These are phyloP conservation scores for Pichia sp. DNA, from an alignment of 1,139 yeast species.

Conservation along the genomic window DNA sequence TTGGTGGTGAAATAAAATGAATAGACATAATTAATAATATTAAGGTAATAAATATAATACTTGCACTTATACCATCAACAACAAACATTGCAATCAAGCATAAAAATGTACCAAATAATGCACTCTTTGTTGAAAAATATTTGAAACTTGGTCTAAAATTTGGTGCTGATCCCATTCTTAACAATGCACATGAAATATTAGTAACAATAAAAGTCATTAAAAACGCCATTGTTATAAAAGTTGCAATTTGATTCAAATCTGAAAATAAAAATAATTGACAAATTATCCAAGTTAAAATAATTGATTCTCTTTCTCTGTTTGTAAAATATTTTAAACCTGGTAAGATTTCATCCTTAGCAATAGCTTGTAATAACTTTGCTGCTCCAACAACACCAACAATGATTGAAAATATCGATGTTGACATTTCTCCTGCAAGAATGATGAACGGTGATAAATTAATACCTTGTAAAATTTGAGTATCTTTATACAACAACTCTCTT, in stretches of 20 bases:
- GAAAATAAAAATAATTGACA: slow-evolving; percentile 82
- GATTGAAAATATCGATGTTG: slow-evolving; percentile 86
- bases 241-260: slow-evolving; percentile 89
- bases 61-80: slow-evolving; percentile 86
- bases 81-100: slow-evolving; percentile 85
- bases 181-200: slow-evolving; percentile 82
- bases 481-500: slow-evolving; percentile 64
- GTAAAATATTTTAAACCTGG: slow-evolving; percentile 68
- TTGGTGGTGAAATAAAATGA: slow-evolving; percentile 89
- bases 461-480: slow-evolving; percentile 78
- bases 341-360: slow-evolving; percentile 76
- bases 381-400: slow-evolving; percentile 96
- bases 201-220: slow-evolving; percentile 92
- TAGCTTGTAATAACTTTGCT: slow-evolving; percentile 82
- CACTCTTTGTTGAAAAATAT: slow-evolving; percentile 78
- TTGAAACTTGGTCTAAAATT: slow-evolving; percentile 92
- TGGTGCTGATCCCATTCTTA: slow-evolving; percentile 89
- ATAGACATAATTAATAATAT: slow-evolving; percentile 64
- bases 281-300: slow-evolving; percentile 69
- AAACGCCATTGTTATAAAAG: slow-evolving; percentile 93
- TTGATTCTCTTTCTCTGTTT: slow-evolving; percentile 40
- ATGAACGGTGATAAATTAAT: slow-evolving; percentile 65
- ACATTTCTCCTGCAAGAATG: slow-evolving; percentile 78
- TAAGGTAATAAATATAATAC: slow-evolving; percentile 62
- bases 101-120: slow-evolving; percentile 62